These are phyloP conservation scores for Podospora didyma DNA, from an alignment of 495 filamentous ascomycete species.

Conservation along the genomic window DNA sequence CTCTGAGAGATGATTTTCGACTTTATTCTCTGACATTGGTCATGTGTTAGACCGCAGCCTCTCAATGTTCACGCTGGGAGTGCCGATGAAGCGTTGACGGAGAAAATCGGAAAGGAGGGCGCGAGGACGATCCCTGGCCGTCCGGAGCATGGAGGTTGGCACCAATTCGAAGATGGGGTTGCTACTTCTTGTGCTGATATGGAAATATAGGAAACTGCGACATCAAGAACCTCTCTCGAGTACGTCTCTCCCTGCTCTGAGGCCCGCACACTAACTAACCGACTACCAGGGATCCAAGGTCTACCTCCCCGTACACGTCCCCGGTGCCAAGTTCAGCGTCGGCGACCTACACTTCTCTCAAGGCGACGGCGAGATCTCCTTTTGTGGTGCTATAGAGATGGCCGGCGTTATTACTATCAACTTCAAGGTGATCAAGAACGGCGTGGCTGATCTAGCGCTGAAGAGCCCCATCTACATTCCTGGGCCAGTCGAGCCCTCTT, in stretches of 20 bases:
- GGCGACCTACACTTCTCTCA: conserved; percentile 90
- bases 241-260: not conserved
- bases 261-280: conserved; percentile 21
- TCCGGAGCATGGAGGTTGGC: conserved; percentile 58
- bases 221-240: conserved; percentile 72
- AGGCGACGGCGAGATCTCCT: conserved; percentile 91
- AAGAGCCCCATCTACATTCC: conserved; percentile 87
- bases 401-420: conserved; percentile 90
- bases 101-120: conserved; percentile 79
- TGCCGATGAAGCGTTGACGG: conserved; percentile 57
- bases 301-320: conserved; percentile 79
- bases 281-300: conserved; percentile 79
- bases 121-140: conserved; percentile 83
- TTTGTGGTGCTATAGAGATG: conserved; percentile 98
- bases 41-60: conserved; percentile 50
- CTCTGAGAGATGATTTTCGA: not conserved
- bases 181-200: not conserved
- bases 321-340: conserved; percentile 87
- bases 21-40: not conserved
- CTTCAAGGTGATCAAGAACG: conserved; percentile 82
- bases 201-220: conserved; percentile 67
- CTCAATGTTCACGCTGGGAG: conserved; percentile 68
- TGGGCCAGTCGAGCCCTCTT: conserved; percentile 88
- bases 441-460: conserved; percentile 70
- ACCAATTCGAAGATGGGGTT: conserved; percentile 2